Conservation (phyloP, 306 rosid genomes). For the Citrullus colocynthis region DNA sequence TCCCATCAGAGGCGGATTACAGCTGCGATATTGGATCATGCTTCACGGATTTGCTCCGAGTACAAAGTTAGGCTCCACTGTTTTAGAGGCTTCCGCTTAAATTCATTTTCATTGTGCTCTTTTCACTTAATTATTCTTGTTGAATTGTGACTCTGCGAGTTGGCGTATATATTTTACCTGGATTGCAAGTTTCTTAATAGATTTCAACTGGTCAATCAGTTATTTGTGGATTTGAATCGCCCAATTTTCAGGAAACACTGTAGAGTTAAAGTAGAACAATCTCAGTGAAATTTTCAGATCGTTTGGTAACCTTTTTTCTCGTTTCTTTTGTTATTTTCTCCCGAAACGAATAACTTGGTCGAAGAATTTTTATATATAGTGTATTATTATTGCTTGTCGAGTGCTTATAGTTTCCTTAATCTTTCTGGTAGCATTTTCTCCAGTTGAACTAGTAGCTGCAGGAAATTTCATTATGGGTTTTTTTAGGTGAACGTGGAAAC, state of each 20-base stretch:
- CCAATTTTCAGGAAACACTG: not conserved
- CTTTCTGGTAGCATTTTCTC: not conserved
- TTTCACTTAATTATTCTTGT: not conserved
- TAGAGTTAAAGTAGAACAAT: not conserved
- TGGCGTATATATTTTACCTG: not conserved
- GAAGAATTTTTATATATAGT: not conserved
- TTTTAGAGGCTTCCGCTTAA: not conserved
- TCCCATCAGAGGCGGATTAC: conserved; percentile 86
- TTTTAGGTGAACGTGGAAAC: conserved; percentile 41
- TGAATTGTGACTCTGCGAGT: not conserved
- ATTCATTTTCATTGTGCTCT: not conserved
- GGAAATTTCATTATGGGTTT: not conserved
- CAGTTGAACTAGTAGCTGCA: not conserved
- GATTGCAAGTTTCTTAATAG: not conserved
- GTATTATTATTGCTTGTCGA: not conserved
- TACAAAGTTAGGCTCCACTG: conserved; percentile 24
- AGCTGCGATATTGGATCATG: conserved; percentile 45
- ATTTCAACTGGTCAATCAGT: not conserved
- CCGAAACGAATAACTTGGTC: not conserved
- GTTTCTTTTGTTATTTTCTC: not conserved
- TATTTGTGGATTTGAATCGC: not conserved
- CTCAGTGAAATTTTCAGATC: not conserved
- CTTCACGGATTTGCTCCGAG: conserved; percentile 47
- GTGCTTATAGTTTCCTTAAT: not conserved
- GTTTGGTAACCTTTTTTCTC: not conserved